Evolutionary conservation across 371 early-diverging fungal genomes (phyloP), one percentile per base, ranked within the genome.

Genomic region (Mucor plumbeus): DNA sequence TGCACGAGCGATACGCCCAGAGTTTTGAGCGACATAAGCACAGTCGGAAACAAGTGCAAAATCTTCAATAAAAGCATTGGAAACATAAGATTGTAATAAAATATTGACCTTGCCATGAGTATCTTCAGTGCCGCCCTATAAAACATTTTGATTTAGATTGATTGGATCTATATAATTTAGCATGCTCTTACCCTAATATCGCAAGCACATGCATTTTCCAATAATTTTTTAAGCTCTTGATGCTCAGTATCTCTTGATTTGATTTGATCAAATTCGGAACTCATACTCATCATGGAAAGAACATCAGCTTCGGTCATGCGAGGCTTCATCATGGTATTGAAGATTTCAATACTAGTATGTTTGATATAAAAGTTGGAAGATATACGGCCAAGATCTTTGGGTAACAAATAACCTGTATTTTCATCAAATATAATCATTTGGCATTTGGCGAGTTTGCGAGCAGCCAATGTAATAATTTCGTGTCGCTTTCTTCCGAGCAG

Each of bases 391-490:
- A 98, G 79, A 68, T 97, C 98, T 76, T 94, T 97, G 36, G 95
- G 82, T 0, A 89, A 87, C 70, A 98, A 72, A 66, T 89, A 92
- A 0, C 95, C 95, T 0, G 92, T 93, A 14, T 83, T 82, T 50
- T 88, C 89, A 69, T 97, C 94, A 74, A 88, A 97, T 40, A 90
- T 87, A 62, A 98, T 92, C 99, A 99, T 99, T 72, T 97, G 95
- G 38, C 91, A 88, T 63, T 90, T 86, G 67, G 87, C 87, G n/a
- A 99, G 82, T 38, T 74, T 81, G 31, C 73, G 80, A 0, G 95
- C 95, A 0, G 97, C 95, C 10, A 76, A 60, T 0, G 82, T 72
- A n/a, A 96, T 80, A 31, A 97, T 78, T 61, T 94, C 92, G 47
- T 89, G 85, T 31, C 94, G 88, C 11, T 89, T 85, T 59, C 87